phyloP scores from a whole-genome alignment of 1,284 basidiomycete genomes.

The Ceratobasidium sp. region DNA sequence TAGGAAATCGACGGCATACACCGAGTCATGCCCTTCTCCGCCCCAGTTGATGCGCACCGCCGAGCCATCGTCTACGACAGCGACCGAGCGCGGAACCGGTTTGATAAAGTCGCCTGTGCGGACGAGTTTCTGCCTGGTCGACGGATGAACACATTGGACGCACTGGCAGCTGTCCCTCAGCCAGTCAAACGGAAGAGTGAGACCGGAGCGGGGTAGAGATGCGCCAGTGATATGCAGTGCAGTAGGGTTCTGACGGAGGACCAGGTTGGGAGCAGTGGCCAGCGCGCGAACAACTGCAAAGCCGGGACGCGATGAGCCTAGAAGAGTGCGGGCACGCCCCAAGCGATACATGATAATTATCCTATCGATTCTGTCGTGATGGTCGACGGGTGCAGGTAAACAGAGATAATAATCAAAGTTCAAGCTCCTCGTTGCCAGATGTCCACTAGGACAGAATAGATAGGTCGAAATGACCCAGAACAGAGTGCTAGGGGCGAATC shows the following conservation, averaged over 20 bases:
- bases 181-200: constrained; percentile 51
- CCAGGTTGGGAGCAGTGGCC: not conserved
- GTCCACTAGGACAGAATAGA: not conserved
- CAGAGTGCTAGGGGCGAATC: not conserved
- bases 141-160: constrained; percentile 68
- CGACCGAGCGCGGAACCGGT: not conserved
- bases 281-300: not conserved
- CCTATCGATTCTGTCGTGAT: not conserved
- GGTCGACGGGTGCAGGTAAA: not conserved
- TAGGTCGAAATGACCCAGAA: not conserved
- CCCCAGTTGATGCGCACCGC: constrained; percentile 5
- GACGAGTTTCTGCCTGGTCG: constrained; percentile 79
- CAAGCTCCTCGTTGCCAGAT: not conserved
- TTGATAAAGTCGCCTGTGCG: constrained; percentile 53
- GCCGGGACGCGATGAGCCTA: constrained; percentile 20
- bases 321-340: constrained; percentile 18
- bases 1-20: constrained; percentile 54
- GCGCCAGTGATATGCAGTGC: constrained; percentile 20
- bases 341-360: constrained; percentile 1
- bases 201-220: constrained; percentile 12
- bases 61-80: constrained; percentile 21
- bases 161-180: constrained; percentile 67
- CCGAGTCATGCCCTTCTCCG: constrained; percentile 52
- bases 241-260: not conserved
- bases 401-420: constrained; percentile 28